Conservation (phyloP, 345 rosid genomes). For the Eutrema japonicum region DNA sequence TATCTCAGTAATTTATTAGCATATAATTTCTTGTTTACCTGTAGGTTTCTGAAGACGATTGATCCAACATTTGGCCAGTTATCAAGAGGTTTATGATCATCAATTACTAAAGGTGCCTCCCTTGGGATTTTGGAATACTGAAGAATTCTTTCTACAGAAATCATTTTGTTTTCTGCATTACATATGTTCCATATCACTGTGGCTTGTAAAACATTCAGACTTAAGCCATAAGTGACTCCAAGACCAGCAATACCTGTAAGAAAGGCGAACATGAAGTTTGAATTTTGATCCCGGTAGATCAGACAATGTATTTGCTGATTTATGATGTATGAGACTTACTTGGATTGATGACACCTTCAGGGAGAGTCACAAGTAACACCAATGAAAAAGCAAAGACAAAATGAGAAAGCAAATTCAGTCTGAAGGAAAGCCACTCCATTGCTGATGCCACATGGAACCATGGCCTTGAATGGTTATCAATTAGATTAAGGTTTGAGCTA, state of each 20-base stretch:
- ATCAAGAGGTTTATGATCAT: constrained; percentile 61
- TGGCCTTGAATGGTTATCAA: constrained; percentile 84
- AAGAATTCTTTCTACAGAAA: constrained; percentile 86
- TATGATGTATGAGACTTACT: constrained; percentile 57
- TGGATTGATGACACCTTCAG: constrained; percentile 92
- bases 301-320: neutral
- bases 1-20: neutral
- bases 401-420: constrained; percentile 83
- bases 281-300: constrained; percentile 2
- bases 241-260: constrained; percentile 86
- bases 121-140: constrained; percentile 78
- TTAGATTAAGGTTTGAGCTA: constrained; percentile 62
- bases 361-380: constrained; percentile 82
- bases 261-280: constrained; percentile 15
- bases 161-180: constrained; percentile 91
- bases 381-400: constrained; percentile 89
- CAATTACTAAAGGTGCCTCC: constrained; percentile 74
- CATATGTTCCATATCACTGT: constrained; percentile 86
- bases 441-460: constrained; percentile 89
- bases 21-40: constrained; percentile 50
- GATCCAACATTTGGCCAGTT: constrained; percentile 89
- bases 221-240: constrained; percentile 90
- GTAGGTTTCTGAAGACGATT: constrained; percentile 72
- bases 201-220: constrained; percentile 86
- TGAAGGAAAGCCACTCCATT: constrained; percentile 97